These are phyloP conservation scores for Scheffersomyces lignicola DNA, from an alignment of 1,139 yeast genomes.

Conservation along the genomic window DNA sequence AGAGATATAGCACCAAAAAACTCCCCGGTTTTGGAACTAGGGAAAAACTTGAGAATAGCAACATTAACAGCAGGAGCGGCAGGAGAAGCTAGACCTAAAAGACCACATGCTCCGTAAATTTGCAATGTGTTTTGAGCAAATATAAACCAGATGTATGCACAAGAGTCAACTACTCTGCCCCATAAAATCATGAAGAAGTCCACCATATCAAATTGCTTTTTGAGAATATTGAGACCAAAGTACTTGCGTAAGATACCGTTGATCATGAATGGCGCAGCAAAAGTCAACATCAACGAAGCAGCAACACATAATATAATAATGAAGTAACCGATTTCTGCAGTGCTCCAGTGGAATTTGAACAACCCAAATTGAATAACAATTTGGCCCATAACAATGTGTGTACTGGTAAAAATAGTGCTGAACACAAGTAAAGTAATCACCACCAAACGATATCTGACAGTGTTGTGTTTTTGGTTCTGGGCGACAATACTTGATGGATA, in stretches of 20 bases:
- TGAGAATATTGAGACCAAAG: conserved; percentile 35
- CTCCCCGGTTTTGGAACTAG: conserved; percentile 41
- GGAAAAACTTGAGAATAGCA: conserved; percentile 37
- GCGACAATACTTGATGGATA: conserved; percentile 13
- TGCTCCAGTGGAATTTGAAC: conserved; percentile 56
- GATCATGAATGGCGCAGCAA: conserved; percentile 33
- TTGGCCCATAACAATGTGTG: conserved; percentile 36
- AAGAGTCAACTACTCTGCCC: conserved; percentile 32
- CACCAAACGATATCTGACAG: conserved; percentile 22
- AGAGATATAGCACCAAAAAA: conserved; percentile 39
- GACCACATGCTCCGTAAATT: conserved; percentile 21
- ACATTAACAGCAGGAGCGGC: conserved; percentile 34
- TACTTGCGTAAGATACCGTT: conserved; percentile 26
- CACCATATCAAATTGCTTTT: conserved; percentile 49
- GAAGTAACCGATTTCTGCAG: conserved; percentile 57
- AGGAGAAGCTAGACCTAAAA: conserved; percentile 47
- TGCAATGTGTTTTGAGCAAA: conserved; percentile 15
- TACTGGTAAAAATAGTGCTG: conserved; percentile 30
- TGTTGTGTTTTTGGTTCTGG: conserved; percentile 12
- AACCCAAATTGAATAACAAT: conserved; percentile 53
- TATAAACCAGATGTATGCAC: conserved; percentile 35
- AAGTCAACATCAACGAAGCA: conserved; percentile 29
- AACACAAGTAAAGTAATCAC: conserved; percentile 46
- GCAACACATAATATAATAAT: conserved; percentile 54
- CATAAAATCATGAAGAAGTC: conserved; percentile 43